Base-by-base conservation (phyloP, 352 stramenopile species). In the Phytophthora pisi region DNA sequence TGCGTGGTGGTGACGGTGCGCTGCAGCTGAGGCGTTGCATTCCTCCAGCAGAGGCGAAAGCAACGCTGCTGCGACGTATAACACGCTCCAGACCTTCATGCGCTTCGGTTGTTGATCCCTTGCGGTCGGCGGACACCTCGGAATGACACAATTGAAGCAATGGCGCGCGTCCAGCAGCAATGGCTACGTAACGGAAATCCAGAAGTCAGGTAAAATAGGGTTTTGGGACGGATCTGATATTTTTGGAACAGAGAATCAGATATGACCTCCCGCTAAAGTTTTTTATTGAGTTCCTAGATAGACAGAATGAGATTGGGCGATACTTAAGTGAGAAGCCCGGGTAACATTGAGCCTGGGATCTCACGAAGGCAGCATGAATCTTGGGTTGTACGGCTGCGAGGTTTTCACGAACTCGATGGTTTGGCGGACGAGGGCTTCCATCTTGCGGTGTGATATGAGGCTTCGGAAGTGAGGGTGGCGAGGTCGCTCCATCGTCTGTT, bases 351-450 rank as follows among this genome's bases (percentile, higher is more conserved):
- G 34, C 31, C 46, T 51, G 23, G 23, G 46, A 51, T 61, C 16
- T 56, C 51, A 45, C 23, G 24, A 55, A 8, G 62, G 40, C 16
- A 75, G 28, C 56, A 75, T 57, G 36, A 72, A 42, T 31, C 57
- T 71, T 46, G 82, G 79, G 53, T 88, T 85, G 18, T 71, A 77
- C 5, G 80, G 78, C 36, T 72, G 74, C 23, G 65, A 63, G 9
- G 38, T 68, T 65, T 86, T 87, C 51, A 88, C 66, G 23, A 86
- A 67, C 52, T 90, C 82, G 8, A 84, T 70, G 4, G 79, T 86
- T 74, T 90, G 65, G 24, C 79, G 79, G 50, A 90, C 77, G 49
- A 90, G 64, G 28, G 56, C 45, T 67, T 90, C 82, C 79, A 90
- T 89, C 59, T 86, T 85, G 40, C 76, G 74, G 34, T 78, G 75